Evolutionary conservation across 2,329 filamentous ascomycete species (phyloP), one percentile per base, ranked within the genome.

Genomic region (Ceratocystiopsis sp.): DNA sequence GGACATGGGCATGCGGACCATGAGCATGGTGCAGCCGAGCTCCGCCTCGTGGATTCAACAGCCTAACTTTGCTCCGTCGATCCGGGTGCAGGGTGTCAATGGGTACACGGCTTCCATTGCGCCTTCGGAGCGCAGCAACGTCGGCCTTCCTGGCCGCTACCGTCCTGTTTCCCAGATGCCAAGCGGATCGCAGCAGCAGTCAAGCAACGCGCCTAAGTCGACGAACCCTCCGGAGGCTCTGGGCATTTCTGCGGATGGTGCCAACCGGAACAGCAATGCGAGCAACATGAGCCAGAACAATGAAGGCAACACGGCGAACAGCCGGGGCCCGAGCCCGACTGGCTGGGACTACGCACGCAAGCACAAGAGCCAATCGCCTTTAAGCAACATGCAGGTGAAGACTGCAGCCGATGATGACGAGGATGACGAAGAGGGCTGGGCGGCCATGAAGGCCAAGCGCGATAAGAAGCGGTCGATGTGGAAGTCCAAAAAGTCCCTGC

Each of bases 101-200:
- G 77, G 75, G 10, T 96, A 96, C 60, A 73, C 86, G 1, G 78
- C 86, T 1, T 96, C 89, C 1, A 93, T 98, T 51, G 89, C 91
- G 3, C 91, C 91, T 1, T 94, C 85, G 6, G 91, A 96, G 63
- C 80, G 91, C 48, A 96, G 87, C 67, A 96, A 93, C 58, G 67
- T 95, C 48, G 91, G 91, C 15, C 71, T 93, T 42, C 86, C 91
- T 10, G 80, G 84, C 32, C 78, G 91, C 38, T 98, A 98, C 62
- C 75, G 91, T 38, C 86, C 91, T 2, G 89, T 96, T 1, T 86
- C 84, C 0, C 79, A 80, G 37, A 65, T 70, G 43, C 45, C 47
- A 11, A 29, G 10, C 9, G 25, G 25, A 11, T 29, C 25, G 9
- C 25, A 29, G 25, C 25, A 29, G 25, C 25, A 29, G 25, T 8